Evolutionary conservation across 805 yeast genomes (phyloP), one percentile per base, ranked within the genome.

Genomic region (Middelhovenomyces tepae): DNA sequence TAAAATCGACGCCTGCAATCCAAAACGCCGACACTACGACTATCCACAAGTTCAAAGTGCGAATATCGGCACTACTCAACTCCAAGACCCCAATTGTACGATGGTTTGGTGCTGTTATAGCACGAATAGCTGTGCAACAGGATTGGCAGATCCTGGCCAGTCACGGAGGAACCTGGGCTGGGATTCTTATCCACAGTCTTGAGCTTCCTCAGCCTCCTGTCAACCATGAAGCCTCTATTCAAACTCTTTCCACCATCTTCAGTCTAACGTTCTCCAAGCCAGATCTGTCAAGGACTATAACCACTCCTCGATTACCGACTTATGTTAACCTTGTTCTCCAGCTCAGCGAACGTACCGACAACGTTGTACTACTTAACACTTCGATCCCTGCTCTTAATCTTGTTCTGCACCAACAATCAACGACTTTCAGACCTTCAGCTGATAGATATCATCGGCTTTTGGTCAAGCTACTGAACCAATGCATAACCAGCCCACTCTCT

Each of bases 351-450:
- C 53, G 66, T 22, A 10, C 19, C 19, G 6, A 5, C 5, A 49
- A 64, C 18, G 60, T 64, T 6, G 56, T 57, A 48, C 59, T 59
- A 44, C 34, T 46, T 28, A 48, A 14, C 38, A 45, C 51, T 16
- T 51, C 62, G 16, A 48, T 71, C 19, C 62, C 64, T 9, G 51
- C 67, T 10, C 48, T 72, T 36, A 57, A 59, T 39, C 59, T 53
- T 20, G 49, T 78, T 16, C 59, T 79, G 21, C 51, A 56, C 25
- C 60, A 69, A 36, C 80, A 84, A 48, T 69, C 93, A 1, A 81
- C 91, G 1, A 79, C 93, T 2, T 82, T 83, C 50, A 71, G 87
- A 54, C 94, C 94, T 9, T 78, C 67, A 57, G 79, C 78, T 4
- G 69, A 73, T 37, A 78, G 75, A 45, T 73, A 71, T 43, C 74